phyloP scores from a whole-genome alignment of 1,284 basidiomycete species.

The Moesziomyces sp. region DNA sequence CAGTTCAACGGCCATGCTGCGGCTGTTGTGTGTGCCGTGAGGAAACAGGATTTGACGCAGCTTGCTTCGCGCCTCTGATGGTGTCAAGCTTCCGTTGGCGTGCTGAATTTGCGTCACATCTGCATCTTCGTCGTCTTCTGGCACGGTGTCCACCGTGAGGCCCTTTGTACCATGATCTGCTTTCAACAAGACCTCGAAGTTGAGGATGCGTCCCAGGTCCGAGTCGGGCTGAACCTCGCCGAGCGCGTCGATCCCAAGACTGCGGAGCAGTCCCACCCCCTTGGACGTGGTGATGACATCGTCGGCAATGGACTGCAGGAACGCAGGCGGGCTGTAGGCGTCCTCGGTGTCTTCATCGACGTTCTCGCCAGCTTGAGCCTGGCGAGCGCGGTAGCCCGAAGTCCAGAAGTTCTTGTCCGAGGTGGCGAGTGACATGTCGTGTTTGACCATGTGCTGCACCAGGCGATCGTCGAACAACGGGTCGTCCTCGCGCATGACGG shows the following conservation, averaged over 20 bases:
- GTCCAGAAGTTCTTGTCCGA: slow-evolving; percentile 38
- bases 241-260: slow-evolving; percentile 43
- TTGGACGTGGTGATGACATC: slow-evolving; percentile 42
- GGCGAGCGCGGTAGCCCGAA: slow-evolving; percentile 14
- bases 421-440: slow-evolving; percentile 24
- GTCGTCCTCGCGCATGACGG: slow-evolving; percentile 27
- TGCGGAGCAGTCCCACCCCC: slow-evolving; percentile 43
- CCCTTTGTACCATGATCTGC: too few species aligned
- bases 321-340: slow-evolving; percentile 36
- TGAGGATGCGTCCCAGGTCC: slow-evolving; percentile 22
- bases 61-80: background rate
- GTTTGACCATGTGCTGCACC: slow-evolving; percentile 27
- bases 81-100: background rate
- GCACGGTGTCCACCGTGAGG: background rate
- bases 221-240: slow-evolving; percentile 31
- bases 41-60: background rate
- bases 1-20: background rate
- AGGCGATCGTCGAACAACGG: slow-evolving; percentile 36
- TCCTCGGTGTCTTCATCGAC: slow-evolving; percentile 4
- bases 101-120: background rate
- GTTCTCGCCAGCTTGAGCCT: background rate
- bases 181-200: background rate
- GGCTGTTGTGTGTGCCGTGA: background rate
- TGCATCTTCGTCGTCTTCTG: background rate
- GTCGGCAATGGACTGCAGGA: slow-evolving; percentile 28